Percentiles rank a stretch among this genome's conserved stretches.
These are phyloP conservation scores for Piedraia hortae DNA, from an alignment of 2,329 filamentous ascomycete genomes.

Conservation along the genomic window DNA sequence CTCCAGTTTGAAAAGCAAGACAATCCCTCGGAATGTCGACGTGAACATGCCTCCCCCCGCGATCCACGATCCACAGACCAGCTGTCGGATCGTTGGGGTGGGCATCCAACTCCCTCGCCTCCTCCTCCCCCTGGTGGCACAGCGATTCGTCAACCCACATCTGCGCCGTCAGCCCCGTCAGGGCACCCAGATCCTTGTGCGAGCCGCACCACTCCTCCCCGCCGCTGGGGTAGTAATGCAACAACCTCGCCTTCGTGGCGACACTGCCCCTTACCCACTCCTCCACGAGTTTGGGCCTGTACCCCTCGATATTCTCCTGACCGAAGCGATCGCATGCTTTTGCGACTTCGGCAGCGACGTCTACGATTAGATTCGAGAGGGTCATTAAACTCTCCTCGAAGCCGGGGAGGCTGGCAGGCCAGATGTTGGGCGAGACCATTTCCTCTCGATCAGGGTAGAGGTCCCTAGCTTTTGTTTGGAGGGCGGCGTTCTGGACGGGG, in stretches of 20 bases:
- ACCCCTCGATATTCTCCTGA: slow-evolving; percentile 46
- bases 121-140: slow-evolving; percentile 26
- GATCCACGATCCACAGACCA: slow-evolving; percentile 81
- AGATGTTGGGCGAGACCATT: slow-evolving; percentile 73
- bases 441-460: slow-evolving; percentile 47
- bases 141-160: slow-evolving; percentile 74
- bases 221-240: slow-evolving; percentile 61
- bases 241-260: slow-evolving; percentile 67
- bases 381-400: slow-evolving; percentile 47
- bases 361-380: slow-evolving; percentile 64
- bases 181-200: slow-evolving; percentile 71
- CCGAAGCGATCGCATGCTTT: slow-evolving; percentile 75
- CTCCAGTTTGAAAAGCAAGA: slow-evolving; percentile 86
- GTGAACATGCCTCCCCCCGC: slow-evolving; percentile 58
- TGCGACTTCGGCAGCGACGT: slow-evolving; percentile 68
- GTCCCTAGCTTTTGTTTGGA: slow-evolving; percentile 28
- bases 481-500: slow-evolving; percentile 26
- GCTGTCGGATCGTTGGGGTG: slow-evolving; percentile 66
- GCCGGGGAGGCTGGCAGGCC: slow-evolving; percentile 52
- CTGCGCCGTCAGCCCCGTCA: slow-evolving; percentile 78
- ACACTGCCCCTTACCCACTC: slow-evolving; percentile 60
- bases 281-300: slow-evolving; percentile 56
- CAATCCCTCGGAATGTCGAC: slow-evolving; percentile 76
- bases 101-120: slow-evolving; percentile 44
- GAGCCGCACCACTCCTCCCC: slow-evolving; percentile 90